Base-by-base conservation (phyloP, 306 rosid genomes). In the Vigna nakashimae region DNA sequence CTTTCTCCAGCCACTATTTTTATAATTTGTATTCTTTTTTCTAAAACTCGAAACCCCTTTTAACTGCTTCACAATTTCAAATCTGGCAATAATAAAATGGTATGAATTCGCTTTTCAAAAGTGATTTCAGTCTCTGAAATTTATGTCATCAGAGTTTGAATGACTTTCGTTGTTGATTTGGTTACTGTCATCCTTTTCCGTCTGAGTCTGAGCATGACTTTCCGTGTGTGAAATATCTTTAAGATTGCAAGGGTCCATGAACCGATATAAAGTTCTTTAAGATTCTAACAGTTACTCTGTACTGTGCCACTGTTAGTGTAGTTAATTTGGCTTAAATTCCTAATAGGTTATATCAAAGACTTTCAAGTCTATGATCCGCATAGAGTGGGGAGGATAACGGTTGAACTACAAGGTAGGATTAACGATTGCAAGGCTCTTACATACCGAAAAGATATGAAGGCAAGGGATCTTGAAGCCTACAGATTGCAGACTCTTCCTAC, bases 331-430 rank as follows among this genome's bases (percentile, higher is more conserved):
- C 53, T 16, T 17, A 56, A 6, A 40, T 30, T 72, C 12, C 43
- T 58, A 74, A 22, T 79, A 92, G 98, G 96, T 12, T 95, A 88
- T 73, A 85, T 95, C 65, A 95, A 86, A 91, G 90, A 89, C 66
- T 92, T 76, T 74, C 87, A 92, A 77, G 93, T 95, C 34, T 86
- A 80, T 82, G 93, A 95, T 78, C 97, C 97, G 0, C 98, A 92
- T 36, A 89, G 97, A 82, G 98, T 92, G 52, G 98, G 98, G 77
- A 89, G 82, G 86, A 95, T 95, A 81, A 88, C 92, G 42, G 98
- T 95, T 76, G 91, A 95, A 80, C 82, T 95, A 42, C 98, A 89
- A 78, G 98, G 98, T 65, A 91, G 97, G 92, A 65, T 95, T 74
- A 92, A 89, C 1, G 97, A 91, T 81, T 88, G 93, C 83, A 76